Base-by-base conservation (phyloP, 176 grass and related monocot species). In the Hordeum vulgare region DNA sequence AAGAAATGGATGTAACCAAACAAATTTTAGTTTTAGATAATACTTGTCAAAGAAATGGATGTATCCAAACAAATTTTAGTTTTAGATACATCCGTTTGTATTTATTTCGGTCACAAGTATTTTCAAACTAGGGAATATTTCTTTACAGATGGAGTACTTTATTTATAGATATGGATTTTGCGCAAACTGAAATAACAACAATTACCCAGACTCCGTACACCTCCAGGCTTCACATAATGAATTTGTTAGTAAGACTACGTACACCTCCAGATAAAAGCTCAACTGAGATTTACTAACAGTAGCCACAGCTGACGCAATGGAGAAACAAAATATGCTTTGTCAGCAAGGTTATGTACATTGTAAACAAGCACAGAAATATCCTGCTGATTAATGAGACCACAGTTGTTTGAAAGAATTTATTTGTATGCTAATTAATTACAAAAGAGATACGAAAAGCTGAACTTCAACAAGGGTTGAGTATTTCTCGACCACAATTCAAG, bases 351-450 rank as follows among this genome's bases (percentile, higher is more conserved):
- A 34, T 89, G 33, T 85, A 89, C 78, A 81, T 82, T 73, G 45
- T 82, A 83, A 36, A 74, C 51, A 85, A 26, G 8, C 68, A 90
- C 21, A 3, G 41, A 58, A 36, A 78, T 86, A 74, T 90, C 73
- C 66, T 82, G 44, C 74, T 72, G 66, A 83, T 79, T 36, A 90
- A 90, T 86, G 79, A 72, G 24, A 40, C 40, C 39, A 66, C 84
- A 83, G 74, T 59, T 58, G 35, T 59, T 66, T 66, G 35, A 86
- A 86, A 74, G n/a, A 86, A 79, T 86, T 59, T 79, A 47, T 90
- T 82, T 66, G 82, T 29, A 83, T 86, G 66, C 67, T 86, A 90
- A 78, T 90, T 90, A 90, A 78, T 90, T 90, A 90, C 79, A 90
- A 41, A 60, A 66, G 66, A 60, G 66, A 83, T 59, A 79, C 59